Evolutionary conservation across 2,329 filamentous ascomycete species (phyloP).

Genomic region (Botrytis medusae): DNA sequence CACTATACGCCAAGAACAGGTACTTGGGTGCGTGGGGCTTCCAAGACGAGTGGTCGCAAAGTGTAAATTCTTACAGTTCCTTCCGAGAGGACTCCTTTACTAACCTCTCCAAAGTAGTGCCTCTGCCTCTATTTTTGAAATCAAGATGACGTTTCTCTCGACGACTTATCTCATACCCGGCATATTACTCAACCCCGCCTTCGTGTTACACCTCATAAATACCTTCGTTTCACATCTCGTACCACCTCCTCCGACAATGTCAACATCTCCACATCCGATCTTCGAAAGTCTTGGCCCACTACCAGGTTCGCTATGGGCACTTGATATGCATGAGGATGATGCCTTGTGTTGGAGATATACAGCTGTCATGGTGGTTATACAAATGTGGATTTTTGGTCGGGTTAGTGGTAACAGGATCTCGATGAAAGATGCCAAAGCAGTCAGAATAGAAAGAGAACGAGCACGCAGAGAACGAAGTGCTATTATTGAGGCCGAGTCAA

Average conservation of each 20-base stretch:
- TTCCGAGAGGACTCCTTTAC: neutral
- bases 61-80: neutral
- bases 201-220: slow-evolving; percentile 44
- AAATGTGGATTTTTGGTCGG: slow-evolving; percentile 41
- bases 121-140: neutral
- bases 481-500: neutral
- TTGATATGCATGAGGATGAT: slow-evolving; percentile 43
- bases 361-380: slow-evolving; percentile 42
- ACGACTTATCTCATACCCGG: slow-evolving; percentile 40
- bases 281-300: slow-evolving; percentile 38
- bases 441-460: slow-evolving; percentile 29
- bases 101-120: slow-evolving; percentile 10
- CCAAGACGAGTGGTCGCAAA: neutral
- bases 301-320: slow-evolving; percentile 36
- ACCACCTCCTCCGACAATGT: slow-evolving; percentile 37
- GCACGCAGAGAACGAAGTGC: slow-evolving; percentile 21
- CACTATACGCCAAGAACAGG: neutral
- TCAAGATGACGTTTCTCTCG: slow-evolving; percentile 35
- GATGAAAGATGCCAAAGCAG: slow-evolving; percentile 31
- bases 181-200: slow-evolving; percentile 43
- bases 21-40: neutral
- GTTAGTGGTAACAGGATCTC: slow-evolving; percentile 35
- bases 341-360: slow-evolving; percentile 44
- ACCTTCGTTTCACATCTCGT: slow-evolving; percentile 41
- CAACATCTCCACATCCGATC: slow-evolving; percentile 35